Evolutionary conservation across 169 alveolate genomes (phyloP).

Genomic region (Plasmodium falciparum): DNA sequence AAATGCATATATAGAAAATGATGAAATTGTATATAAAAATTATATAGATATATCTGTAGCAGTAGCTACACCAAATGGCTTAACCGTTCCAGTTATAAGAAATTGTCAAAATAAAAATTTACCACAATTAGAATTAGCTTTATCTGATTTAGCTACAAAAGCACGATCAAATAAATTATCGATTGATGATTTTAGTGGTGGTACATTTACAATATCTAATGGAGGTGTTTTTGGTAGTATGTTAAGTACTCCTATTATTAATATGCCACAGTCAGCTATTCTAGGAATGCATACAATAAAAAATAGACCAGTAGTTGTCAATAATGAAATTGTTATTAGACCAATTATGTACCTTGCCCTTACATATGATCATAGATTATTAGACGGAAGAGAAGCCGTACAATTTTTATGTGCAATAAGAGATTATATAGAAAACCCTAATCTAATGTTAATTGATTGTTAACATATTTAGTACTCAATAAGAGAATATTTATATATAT

Average conservation of each 20-base stretch:
- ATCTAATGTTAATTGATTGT: slow-evolving; percentile 79
- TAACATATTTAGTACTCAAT: not conserved
- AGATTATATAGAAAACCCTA: slow-evolving; percentile 95
- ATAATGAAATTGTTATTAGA: slow-evolving; percentile 93
- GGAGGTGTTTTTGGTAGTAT: slow-evolving; percentile 98
- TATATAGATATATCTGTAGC: slow-evolving; percentile 96
- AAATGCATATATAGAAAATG: slow-evolving; percentile 89
- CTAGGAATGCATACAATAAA: slow-evolving; percentile 95
- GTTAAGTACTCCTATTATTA: slow-evolving; percentile 96
- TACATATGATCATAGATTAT: slow-evolving; percentile 97
- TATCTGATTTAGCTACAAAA: slow-evolving; percentile 87
- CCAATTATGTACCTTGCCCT: slow-evolving; percentile 96
- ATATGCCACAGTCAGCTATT: slow-evolving; percentile 96
- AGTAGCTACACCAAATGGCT: slow-evolving; percentile 97
- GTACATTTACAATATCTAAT: slow-evolving; percentile 96
- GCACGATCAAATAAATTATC: slow-evolving; percentile 94
- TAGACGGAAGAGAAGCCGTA: slow-evolving; percentile 98
- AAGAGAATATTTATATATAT: too few relatives aligned
- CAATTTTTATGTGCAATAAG: slow-evolving; percentile 93
- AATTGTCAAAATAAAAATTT: slow-evolving; percentile 91
- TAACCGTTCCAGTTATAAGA: slow-evolving; percentile 96
- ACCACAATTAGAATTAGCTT: slow-evolving; percentile 91
- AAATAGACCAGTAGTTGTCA: slow-evolving; percentile 94
- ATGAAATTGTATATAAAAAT: slow-evolving; percentile 93
- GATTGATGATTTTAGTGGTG: slow-evolving; percentile 96